Evolutionary conservation across 2,329 filamentous ascomycete genomes (phyloP).

Genomic region (Keithomyces neogunnii): DNA sequence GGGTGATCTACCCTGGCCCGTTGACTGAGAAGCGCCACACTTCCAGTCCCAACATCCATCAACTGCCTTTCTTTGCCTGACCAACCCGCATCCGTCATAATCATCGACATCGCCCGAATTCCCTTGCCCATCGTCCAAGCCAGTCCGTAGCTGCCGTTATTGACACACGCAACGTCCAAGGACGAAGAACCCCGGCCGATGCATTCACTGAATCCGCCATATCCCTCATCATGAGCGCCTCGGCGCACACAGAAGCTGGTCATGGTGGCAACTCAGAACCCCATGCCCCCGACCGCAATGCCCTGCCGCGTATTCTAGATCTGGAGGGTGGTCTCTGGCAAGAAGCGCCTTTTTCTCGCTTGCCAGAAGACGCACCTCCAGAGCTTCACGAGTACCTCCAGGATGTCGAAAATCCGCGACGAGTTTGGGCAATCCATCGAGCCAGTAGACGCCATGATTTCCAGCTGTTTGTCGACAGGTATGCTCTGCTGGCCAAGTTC

Average conservation of each 20-base stretch:
- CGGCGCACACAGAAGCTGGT: conserved; percentile 6
- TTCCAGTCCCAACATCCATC: too few species aligned
- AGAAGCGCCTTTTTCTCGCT: conserved; percentile 47
- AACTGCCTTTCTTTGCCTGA: neutral
- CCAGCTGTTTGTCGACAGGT: conserved; percentile 62
- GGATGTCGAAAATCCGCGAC: conserved; percentile 52
- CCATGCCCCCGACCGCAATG: conserved; percentile 4
- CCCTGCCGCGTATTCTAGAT: conserved; percentile 29
- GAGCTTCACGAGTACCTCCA: conserved; percentile 48
- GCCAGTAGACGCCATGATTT: conserved; percentile 55
- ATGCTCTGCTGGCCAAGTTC: conserved; percentile 14
- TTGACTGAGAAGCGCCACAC: too few species aligned
- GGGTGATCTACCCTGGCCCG: too few species aligned
- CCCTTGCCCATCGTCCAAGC: neutral
- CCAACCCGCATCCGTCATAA: neutral
- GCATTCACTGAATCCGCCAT: conserved; percentile 1
- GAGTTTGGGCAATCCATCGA: conserved; percentile 51
- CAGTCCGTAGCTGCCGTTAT: neutral
- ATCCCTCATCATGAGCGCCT: conserved; percentile 9
- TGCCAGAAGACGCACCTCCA: conserved; percentile 51
- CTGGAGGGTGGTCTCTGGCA: conserved; percentile 53
- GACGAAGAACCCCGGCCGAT: conserved; percentile 1
- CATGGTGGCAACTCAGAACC: conserved; percentile 4
- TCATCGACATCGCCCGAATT: neutral
- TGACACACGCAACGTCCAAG: neutral